Conservation (phyloP, 805 yeast species). For the Metschnikowia noctiluminum region DNA sequence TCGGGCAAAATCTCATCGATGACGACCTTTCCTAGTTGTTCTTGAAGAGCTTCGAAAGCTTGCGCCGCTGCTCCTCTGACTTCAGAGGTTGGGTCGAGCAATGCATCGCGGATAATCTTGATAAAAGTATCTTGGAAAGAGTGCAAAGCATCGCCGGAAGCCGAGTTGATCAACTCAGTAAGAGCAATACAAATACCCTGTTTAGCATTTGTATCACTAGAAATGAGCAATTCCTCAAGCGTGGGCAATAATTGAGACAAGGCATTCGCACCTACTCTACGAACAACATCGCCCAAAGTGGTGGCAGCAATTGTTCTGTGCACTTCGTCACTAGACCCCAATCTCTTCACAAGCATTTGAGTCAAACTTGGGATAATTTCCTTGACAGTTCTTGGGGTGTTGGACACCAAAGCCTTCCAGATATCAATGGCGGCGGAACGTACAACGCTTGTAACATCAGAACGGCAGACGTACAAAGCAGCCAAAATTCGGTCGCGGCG, state of each 20-base stretch:
- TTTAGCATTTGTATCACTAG: constrained; percentile 76
- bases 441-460: constrained; percentile 84
- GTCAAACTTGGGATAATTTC: constrained; percentile 86
- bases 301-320: constrained; percentile 88
- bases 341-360: constrained; percentile 69
- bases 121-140: constrained; percentile 70
- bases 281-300: constrained; percentile 90
- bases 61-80: constrained; percentile 91
- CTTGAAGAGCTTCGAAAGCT: constrained; percentile 86
- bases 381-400: constrained; percentile 91
- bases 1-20: constrained; percentile 87
- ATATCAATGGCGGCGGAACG: constrained; percentile 88
- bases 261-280: constrained; percentile 88
- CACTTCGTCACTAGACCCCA: constrained; percentile 76
- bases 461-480: constrained; percentile 87
- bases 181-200: constrained; percentile 97
- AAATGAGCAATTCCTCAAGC: constrained; percentile 58
- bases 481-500: constrained; percentile 86
- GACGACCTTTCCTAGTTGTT: constrained; percentile 75
- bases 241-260: constrained; percentile 83
- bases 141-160: constrained; percentile 55
- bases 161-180: constrained; percentile 76
- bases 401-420: constrained; percentile 95
- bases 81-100: constrained; percentile 65
- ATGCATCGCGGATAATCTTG: constrained; percentile 69